These are phyloP conservation scores for Nitzschia inconspicua DNA, from an alignment of 108 stramenopile genomes.

Conservation along the genomic window DNA sequence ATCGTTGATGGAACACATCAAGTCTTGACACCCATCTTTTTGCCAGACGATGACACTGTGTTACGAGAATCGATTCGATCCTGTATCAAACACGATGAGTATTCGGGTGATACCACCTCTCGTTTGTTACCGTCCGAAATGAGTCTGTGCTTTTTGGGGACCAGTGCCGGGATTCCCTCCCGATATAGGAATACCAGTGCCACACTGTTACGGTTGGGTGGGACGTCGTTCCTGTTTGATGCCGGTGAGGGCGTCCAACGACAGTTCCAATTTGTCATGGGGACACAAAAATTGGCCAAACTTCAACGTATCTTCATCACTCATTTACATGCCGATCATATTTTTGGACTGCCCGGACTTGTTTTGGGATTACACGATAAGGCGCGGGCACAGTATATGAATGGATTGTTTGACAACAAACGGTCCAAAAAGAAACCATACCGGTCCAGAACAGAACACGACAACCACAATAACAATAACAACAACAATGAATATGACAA, in stretches of 20 bases:
- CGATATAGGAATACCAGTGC: conserved; percentile 37
- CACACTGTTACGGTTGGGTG: conserved; percentile 55
- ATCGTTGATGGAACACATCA: not conserved
- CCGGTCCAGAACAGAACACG: too few species aligned
- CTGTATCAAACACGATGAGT: conserved; percentile 1
- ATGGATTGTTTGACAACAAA: not conserved
- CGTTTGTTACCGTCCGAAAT: conserved; percentile 29
- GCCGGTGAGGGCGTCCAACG: conserved; percentile 88
- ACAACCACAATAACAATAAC: conserved; percentile 10
- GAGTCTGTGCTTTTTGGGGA: conserved; percentile 69
- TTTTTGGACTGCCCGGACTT: conserved; percentile 84
- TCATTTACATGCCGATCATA: conserved; percentile 94
- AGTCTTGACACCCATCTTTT: not conserved
- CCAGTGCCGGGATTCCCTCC: conserved; percentile 56
- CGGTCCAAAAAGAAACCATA: conserved; percentile 12
- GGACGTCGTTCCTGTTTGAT: conserved; percentile 79
- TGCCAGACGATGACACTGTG: not conserved
- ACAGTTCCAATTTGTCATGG: conserved; percentile 60
- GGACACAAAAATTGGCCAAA: conserved; percentile 8
- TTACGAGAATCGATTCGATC: not conserved
- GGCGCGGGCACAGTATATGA: not conserved
- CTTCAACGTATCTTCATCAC: conserved; percentile 77
- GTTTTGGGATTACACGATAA: conserved; percentile 41
- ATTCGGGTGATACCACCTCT: not conserved
- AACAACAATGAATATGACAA: not conserved